Percentiles rank a stretch among this genome's conserved stretches.
Conservation (phyloP, 257 asterid genomes). For the Ajuga chamaepitys region DNA sequence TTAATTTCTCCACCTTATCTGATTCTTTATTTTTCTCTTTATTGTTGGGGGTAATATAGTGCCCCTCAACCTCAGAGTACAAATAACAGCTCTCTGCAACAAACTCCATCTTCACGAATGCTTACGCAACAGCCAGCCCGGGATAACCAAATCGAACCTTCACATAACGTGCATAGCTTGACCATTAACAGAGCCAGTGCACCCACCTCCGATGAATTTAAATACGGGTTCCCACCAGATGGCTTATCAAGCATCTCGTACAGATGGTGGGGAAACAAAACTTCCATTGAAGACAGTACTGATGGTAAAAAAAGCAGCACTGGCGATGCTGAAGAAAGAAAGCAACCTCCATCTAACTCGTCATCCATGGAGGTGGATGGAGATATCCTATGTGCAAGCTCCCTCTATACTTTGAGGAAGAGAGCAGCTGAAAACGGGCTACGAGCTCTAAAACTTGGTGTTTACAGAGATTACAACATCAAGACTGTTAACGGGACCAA, state of each 20-base stretch:
- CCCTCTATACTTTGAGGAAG: constrained; percentile 46
- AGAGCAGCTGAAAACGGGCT: constrained; percentile 48
- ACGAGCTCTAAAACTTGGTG: constrained; percentile 45
- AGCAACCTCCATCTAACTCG: constrained; percentile 2
- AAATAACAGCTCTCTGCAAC: constrained; percentile 21
- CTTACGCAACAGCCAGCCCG: constrained; percentile 36
- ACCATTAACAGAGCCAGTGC: constrained; percentile 24
- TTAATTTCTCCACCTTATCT: background rate
- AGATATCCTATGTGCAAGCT: constrained; percentile 14
- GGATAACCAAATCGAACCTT: constrained; percentile 22
- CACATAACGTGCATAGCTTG: constrained; percentile 20
- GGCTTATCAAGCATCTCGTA: constrained; percentile 54
- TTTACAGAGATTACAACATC: constrained; percentile 24
- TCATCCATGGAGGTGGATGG: constrained; percentile 9
- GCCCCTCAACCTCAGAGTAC: constrained; percentile 30
- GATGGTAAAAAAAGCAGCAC: constrained; percentile 1
- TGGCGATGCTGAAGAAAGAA: constrained; percentile 3
- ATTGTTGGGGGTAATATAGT: constrained; percentile 18
- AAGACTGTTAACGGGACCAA: constrained; percentile 33
- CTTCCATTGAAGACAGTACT: constrained; percentile 1
- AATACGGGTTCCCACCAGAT: constrained; percentile 67
- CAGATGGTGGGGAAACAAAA: constrained; percentile 66
- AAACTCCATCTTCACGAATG: constrained; percentile 18
- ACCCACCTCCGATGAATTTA: constrained; percentile 47
- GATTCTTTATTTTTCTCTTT: background rate